These are phyloP conservation scores for Aphanomyces cochlioides DNA, from an alignment of 352 stramenopile species.

Conservation along the genomic window DNA sequence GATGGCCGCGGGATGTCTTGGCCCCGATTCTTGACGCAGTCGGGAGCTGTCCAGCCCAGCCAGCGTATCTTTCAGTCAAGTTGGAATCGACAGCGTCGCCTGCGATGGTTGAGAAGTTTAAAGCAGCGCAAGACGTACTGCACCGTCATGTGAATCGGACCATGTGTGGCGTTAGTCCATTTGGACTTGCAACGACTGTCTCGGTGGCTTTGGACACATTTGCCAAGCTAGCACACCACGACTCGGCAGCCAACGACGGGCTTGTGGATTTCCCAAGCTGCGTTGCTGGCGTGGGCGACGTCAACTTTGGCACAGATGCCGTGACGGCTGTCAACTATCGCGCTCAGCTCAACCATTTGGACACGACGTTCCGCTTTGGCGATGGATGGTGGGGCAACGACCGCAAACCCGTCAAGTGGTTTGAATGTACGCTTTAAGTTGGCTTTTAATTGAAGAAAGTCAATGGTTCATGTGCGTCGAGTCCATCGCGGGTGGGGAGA, in stretches of 20 bases:
- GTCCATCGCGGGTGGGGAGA: no score
- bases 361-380: slow-evolving; percentile 36
- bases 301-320: slow-evolving; percentile 36
- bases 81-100: slow-evolving; percentile 16
- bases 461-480: no score
- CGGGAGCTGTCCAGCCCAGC: slow-evolving; percentile 35
- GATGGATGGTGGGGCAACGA: slow-evolving; percentile 36
- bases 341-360: slow-evolving; percentile 39
- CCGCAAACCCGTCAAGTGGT: slow-evolving; percentile 42
- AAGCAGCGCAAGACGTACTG: slow-evolving; percentile 27
- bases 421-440: slow-evolving; percentile 39
- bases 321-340: slow-evolving; percentile 34
- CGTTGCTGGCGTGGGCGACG: slow-evolving; percentile 33
- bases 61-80: slow-evolving; percentile 35
- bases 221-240: slow-evolving; percentile 31
- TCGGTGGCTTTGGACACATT: slow-evolving; percentile 31
- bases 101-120: slow-evolving; percentile 36
- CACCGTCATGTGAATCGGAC: slow-evolving; percentile 29
- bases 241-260: slow-evolving; percentile 35
- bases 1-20: slow-evolving; percentile 4
- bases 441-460: no score
- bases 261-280: slow-evolving; percentile 43
- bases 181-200: slow-evolving; percentile 34
- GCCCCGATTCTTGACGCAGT: slow-evolving; percentile 4
- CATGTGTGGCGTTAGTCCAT: slow-evolving; percentile 41